Evolutionary conservation across 108 stramenopile genomes (phyloP).

Genomic region (Conticribra weissflogii): DNA sequence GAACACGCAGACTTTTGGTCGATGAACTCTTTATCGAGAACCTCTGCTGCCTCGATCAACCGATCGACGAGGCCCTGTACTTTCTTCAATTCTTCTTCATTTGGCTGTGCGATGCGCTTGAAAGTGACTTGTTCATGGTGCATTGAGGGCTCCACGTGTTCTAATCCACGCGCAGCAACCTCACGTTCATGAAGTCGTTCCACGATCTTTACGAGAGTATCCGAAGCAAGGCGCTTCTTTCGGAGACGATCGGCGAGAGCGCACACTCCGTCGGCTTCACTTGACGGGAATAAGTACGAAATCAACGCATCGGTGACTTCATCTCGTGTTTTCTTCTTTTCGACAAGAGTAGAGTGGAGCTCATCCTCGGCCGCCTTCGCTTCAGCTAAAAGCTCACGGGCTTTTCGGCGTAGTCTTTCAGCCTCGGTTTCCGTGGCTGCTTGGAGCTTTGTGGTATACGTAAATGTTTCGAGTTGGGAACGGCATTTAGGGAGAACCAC

Average conservation of each 20-base stretch:
- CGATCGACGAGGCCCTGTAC: constrained; percentile 24
- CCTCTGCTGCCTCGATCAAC: constrained; percentile 46
- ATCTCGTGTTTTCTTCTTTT: constrained; percentile 44
- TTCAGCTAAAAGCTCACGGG: constrained; percentile 41
- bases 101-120: constrained; percentile 27
- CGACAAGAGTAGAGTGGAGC: constrained; percentile 44
- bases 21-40: constrained; percentile 47
- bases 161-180: constrained; percentile 42
- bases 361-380: constrained; percentile 39
- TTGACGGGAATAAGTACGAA: constrained; percentile 35
- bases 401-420: constrained; percentile 42
- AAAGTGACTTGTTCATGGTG: constrained; percentile 36
- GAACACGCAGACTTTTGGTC: constrained; percentile 23
- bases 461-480: background rate
- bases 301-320: constrained; percentile 46
- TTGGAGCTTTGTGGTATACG: constrained; percentile 1
- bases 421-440: constrained; percentile 52
- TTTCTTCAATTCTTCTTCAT: constrained; percentile 35
- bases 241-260: constrained; percentile 37
- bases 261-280: constrained; percentile 22
- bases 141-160: constrained; percentile 49
- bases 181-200: constrained; percentile 51
- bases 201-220: constrained; percentile 38
- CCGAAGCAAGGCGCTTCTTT: constrained; percentile 39
- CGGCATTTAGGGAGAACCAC: background rate